Evolutionary conservation across 345 rosid species (phyloP), one percentile per base, ranked within the genome.

Genomic region (Hevea brasiliensis): DNA sequence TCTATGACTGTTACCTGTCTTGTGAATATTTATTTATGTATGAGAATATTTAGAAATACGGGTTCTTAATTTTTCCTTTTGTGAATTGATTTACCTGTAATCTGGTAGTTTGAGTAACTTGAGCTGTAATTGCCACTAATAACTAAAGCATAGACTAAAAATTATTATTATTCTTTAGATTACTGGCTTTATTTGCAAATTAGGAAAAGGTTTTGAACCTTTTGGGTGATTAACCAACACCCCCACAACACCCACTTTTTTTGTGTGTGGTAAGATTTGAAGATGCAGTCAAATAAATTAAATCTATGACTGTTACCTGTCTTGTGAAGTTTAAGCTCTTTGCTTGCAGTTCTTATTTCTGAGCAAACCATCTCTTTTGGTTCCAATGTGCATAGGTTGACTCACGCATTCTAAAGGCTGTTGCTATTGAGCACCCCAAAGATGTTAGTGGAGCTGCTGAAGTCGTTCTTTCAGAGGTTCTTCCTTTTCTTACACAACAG

Each of bases 401-500:
- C 83, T 41, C 80, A 8, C 91, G 98, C 50, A 32, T 91, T 61
- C 70, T 96, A 66, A 93, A 84, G 86, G 96, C 97, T 82, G 91
- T 89, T 79, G 97, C 99, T 50, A 87, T 90, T 76, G 97, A 93
- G 78, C 88, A 96, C 73, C 67, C 87, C 15, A 87, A 88, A 68
- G 94, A 93, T 75, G 83, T 81, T 7, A 81, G 90, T 78, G 73
- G 81, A 2, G 99, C 98, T 48, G 99, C 84, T 0, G 90, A 89
- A 77, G 75, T 78, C 58, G 88, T 96, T 81, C 82, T 93, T 13
- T 74, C 89, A 0, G 97, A 93, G 76, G 75, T 96, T 77, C 80
- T 96, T 79, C 97, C 98, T 79, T 27, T 2, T 64, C 62, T 88
- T 79, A 65, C 77, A 23, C 76, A 75, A 17, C 59, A 11, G 10